Evolutionary conservation across 1,284 basidiomycete genomes (phyloP), one percentile per base, ranked within the genome.

Genomic region (Cerioporus squamosus): DNA sequence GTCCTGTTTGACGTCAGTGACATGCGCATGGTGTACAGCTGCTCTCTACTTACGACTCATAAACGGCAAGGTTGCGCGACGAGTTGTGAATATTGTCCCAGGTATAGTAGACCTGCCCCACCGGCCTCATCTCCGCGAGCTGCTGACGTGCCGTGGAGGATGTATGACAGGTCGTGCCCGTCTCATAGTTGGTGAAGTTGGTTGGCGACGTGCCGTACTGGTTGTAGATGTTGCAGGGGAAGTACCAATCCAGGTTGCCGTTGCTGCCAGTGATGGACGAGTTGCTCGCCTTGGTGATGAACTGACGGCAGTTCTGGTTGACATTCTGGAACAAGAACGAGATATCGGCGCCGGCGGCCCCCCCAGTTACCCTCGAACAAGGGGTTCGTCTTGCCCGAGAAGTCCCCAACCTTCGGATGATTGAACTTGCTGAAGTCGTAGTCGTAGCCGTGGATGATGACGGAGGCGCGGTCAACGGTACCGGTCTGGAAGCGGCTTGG

Each of bases 301-400:
- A 68, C 23, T 83, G 84, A 20, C 85, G 75, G 72, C 97, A 99
- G 57, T 90, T 82, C 67, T 90, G 79, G 72, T 96, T 96, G 62
- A 91, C 87, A 51, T 87, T 92, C 77, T 99, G 97, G 79, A 99
- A 99, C 70, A 99, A 74, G 77, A 99, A 96, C 43, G 90, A 94
- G 18, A 91, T 89, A 68, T 98, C 97, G 72, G 90, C 92, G 38
- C 93, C 91, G 6, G 87, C 90, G 0, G 93, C 84, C 64, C 85
- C n/a, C 81, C 86, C 89, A 98, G 3, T 80, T 77, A 50, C 90
- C 88, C 38, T 83, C 83, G 67, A 92, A 90, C 10, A 98, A 79
- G 8, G 96, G 96, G 74, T 95, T 97, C 8, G 86, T 83, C 22
- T 78, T 73, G 47, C 94, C 94, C 69, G 91, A 86, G 75, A 95